Evolutionary conservation across 257 asterid species (phyloP), one percentile per base, ranked within the genome.

Genomic region (Solanum neorickii): DNA sequence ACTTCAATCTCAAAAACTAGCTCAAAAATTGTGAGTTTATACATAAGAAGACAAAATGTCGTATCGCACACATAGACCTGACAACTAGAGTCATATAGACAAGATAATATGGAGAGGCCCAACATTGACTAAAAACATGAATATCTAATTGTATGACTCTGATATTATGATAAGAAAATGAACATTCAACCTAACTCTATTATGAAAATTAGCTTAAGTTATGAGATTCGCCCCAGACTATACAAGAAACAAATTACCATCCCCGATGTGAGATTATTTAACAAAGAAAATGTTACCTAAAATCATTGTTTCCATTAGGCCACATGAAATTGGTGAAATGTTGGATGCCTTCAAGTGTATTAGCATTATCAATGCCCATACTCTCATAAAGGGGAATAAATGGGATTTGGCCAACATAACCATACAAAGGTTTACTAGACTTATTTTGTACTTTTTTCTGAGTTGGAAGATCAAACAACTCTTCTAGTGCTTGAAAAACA

Each of bases 391-490:
- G 94, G 42, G 98, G 98, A 77, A 95, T 59, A 23, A 91, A 12
- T 60, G 97, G 96, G 56, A 93, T 93, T 89, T 93, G 94, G 6
- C 98, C 98, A 7, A 94, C 95, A 52, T 95, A 95, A 15, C 98
- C 98, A 86, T 91, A 94, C 66, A 94, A 91, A 42, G 98, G 97
- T 87, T 93, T 94, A 0, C 44, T 37, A 39, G 98, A 95, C 44
- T 91, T 94, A 90, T 95, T 95, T 23, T 93, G 92, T 11, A 94
- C 89, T 92, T 95, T 94, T 83, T 84, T 91, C 41, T 90, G 88
- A n/a, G 92, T 93, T 2, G 98, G 95, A 86, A 94, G 93, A 80
- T 92, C 90, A 82, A 95, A 95, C 52, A 95, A 41, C 73, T 93
- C 86, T 56, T 90, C 89, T 18, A 94, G 39, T 18, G 93, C 91